Percentiles rank a stretch among this genome's conserved stretches.
Conservation (phyloP, 164 flowering plant species). For the Nymphaea thermarum region DNA sequence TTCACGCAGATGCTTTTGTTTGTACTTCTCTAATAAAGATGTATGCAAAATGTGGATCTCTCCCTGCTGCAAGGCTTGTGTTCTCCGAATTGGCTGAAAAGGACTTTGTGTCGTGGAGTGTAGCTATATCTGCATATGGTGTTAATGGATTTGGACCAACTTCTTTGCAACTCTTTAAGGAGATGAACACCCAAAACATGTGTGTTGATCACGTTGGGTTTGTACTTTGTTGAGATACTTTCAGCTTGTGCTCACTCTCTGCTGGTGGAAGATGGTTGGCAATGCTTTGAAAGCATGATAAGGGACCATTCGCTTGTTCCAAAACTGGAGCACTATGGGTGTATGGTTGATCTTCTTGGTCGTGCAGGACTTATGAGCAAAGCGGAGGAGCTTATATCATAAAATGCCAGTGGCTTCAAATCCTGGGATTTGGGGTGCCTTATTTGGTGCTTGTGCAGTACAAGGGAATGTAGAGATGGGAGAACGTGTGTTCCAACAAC, state of each 20-base stretch:
- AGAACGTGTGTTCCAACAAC: slow-evolving; percentile 1
- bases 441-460: slow-evolving; percentile 3
- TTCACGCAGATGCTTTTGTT: not conserved
- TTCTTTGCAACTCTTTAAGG: slow-evolving; percentile 2
- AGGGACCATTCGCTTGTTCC: slow-evolving; percentile 1
- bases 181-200: not conserved
- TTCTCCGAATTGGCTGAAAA: not conserved
- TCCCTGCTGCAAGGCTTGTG: not conserved
- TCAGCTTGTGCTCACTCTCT: slow-evolving; percentile 4
- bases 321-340: slow-evolving; percentile 2
- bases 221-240: not conserved
- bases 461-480: slow-evolving; percentile 4
- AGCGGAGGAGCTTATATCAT: slow-evolving; percentile 3
- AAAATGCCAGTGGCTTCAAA: slow-evolving; percentile 1
- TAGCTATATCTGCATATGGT: not conserved
- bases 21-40: slow-evolving; percentile 5
- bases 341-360: slow-evolving; percentile 6
- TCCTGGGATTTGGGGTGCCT: slow-evolving; percentile 5
- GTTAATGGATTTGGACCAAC: not conserved
- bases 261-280: slow-evolving; percentile 3
- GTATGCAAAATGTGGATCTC: slow-evolving; percentile 1
- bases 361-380: slow-evolving; percentile 1
- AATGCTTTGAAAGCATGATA: slow-evolving; percentile 1
- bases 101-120: slow-evolving; percentile 1
- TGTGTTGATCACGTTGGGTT: not conserved